These are phyloP conservation scores for Lactarius indigo DNA, from an alignment of 768 basidiomycete species.

Conservation along the genomic window DNA sequence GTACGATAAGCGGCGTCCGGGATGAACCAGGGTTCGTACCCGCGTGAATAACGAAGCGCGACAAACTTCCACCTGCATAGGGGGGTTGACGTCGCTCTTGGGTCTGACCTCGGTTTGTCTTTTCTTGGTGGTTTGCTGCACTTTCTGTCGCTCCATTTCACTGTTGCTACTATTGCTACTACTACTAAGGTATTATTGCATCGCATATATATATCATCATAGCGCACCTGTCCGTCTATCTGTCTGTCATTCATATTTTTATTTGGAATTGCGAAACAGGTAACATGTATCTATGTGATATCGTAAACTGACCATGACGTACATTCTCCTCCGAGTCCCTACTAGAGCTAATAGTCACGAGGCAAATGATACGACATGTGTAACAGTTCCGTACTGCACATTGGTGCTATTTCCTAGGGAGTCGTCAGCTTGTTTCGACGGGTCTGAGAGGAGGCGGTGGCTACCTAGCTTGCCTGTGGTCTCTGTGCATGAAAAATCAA, in stretches of 20 bases:
- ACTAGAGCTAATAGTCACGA: neutral
- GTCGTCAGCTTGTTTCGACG: neutral
- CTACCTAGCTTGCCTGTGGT: neutral
- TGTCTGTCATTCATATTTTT: neutral
- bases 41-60: constrained; percentile 54
- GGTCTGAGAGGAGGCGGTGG: neutral
- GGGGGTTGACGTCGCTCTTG: constrained; percentile 41
- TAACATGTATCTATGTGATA: neutral
- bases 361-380: neutral
- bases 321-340: too few species aligned
- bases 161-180: neutral
- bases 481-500: neutral
- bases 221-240: neutral
- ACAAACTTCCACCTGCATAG: constrained; percentile 85
- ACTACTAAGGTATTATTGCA: neutral
- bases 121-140: neutral
- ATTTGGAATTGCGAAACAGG: neutral
- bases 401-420: neutral
- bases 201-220: neutral
- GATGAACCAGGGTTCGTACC: constrained; percentile 50
- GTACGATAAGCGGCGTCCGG: constrained; percentile 42
- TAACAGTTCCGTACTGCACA: neutral
- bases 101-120: neutral
- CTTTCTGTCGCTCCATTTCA: neutral
- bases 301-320: too few species aligned